These are phyloP conservation scores for Termitomyces sp. DNA, from an alignment of 768 basidiomycete species.

Conservation along the genomic window DNA sequence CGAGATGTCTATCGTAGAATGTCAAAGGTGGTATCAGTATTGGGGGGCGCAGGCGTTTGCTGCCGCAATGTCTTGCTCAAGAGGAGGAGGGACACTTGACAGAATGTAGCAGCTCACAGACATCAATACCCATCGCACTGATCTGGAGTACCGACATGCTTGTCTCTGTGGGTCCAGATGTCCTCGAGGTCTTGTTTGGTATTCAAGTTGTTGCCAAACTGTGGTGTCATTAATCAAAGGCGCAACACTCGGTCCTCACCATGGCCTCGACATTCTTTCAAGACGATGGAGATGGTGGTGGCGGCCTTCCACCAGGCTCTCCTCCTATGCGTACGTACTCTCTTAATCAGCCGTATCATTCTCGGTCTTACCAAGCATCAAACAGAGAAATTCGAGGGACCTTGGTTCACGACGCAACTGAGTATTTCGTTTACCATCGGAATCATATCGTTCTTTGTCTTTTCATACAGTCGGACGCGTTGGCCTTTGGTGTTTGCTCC, in stretches of 20 bases:
- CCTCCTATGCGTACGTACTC: constrained; percentile 23
- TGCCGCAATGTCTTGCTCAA: background rate
- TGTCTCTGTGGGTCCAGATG: background rate
- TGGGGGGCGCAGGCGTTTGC: background rate
- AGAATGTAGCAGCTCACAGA: background rate
- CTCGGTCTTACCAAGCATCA: background rate
- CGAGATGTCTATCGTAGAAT: constrained; percentile 3
- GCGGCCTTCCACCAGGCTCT: constrained; percentile 27
- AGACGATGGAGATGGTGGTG: constrained; percentile 29
- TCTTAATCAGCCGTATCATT: background rate
- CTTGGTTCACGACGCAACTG: constrained; percentile 94
- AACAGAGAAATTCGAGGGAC: constrained; percentile 79
- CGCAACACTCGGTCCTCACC: background rate
- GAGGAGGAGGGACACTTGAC: background rate
- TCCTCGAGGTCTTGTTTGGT: background rate
- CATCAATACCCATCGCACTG: background rate
- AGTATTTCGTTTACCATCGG: constrained; percentile 76
- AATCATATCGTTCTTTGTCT: constrained; percentile 73
- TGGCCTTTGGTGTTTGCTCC: constrained; percentile 92
- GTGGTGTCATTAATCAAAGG: constrained; percentile 1
- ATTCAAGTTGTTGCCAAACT: background rate
- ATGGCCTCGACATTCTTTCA: constrained; percentile 17
- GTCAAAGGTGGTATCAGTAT: background rate
- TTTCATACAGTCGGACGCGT: constrained; percentile 82
- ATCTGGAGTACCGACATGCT: background rate